Percentiles rank a stretch among this genome's conserved stretches.
Conservation (phyloP, 768 basidiomycete species). For the Steccherinum ochraceum region DNA sequence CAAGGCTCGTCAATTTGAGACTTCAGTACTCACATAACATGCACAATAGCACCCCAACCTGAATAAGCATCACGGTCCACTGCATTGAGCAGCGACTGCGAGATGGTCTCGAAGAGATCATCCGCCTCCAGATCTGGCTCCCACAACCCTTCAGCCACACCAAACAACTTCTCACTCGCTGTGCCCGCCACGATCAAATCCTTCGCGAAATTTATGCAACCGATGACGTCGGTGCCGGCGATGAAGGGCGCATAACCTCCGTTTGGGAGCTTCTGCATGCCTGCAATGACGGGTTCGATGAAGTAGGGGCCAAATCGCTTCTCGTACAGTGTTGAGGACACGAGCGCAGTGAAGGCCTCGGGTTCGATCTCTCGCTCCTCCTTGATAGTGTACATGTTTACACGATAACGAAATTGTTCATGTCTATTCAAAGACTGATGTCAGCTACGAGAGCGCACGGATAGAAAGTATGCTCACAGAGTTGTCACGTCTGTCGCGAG, state of each 20-base stretch:
- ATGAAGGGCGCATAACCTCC: conserved; percentile 86
- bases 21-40: conserved; percentile 73
- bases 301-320: conserved; percentile 95
- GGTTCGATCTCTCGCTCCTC: conserved; percentile 97
- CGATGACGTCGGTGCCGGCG: conserved; percentile 90
- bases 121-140: conserved; percentile 95
- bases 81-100: conserved; percentile 90
- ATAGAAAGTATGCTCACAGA: conserved; percentile 44
- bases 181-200: conserved; percentile 97
- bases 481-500: conserved; percentile 92
- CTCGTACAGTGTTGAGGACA: conserved; percentile 94
- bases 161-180: conserved; percentile 86
- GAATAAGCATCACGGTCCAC: conserved; percentile 96
- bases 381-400: conserved; percentile 99
- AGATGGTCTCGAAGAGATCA: conserved; percentile 97
- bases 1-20: background rate
- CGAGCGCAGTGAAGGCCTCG: conserved; percentile 91
- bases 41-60: conserved; percentile 94
- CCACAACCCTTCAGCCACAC: conserved; percentile 98
- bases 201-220: conserved; percentile 89
- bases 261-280: conserved; percentile 67
- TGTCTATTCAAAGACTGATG: conserved; percentile 41
- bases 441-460: background rate
- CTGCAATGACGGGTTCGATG: conserved; percentile 94
- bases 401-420: conserved; percentile 87